Evolutionary conservation across 2,329 filamentous ascomycete genomes (phyloP), one percentile per base, ranked within the genome.

Genomic region (Fusarium lyarnte): DNA sequence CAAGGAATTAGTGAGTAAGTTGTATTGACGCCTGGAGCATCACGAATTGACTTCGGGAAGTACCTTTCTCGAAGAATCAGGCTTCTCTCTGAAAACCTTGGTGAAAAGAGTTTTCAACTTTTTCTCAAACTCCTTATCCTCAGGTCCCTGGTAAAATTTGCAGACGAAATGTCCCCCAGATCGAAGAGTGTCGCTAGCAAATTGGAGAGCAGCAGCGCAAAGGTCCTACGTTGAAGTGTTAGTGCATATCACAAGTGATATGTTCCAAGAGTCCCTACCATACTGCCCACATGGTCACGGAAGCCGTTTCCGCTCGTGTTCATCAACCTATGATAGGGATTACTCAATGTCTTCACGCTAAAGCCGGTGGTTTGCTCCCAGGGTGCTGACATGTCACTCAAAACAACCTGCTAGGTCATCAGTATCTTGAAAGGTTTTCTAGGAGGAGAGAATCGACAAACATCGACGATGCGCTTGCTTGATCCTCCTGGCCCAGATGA

Each of bases 321-420:
- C 94, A 98, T 97, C 92, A 99, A 92, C 96, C 96, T 99, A 88
- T 85, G 82, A 90, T 97, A 96, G 74, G 94, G 94, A 89, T 96
- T 93, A 95, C 92, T 97, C 89, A 98, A 88, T 86, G 91, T 97
- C 85, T 90, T 94, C 86, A 93, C 92, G 85, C 90, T 92, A 85
- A 93, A 94, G 79, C 92, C 92, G 79, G 87, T 87, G 58, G 89
- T 93, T 85, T 93, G 93, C 78, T 90, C 87, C 94, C 94, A 98
- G 92, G 96, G 95, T 88, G 88, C 95, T 90, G 91, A 99, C 96
- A 99, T 99, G 89, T 99, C 96, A 90, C 94, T 97, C 80, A 99
- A 86, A 80, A 99, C 94, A 79, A 99, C 90, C 88, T 90, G 70
- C 25, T 41, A 6, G 38, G 6, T 19, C 5, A 58, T 80, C 58